Evolutionary conservation across 1,284 basidiomycete species (phyloP), one percentile per base, ranked within the genome.

Genomic region (Violaceomyces palustris): DNA sequence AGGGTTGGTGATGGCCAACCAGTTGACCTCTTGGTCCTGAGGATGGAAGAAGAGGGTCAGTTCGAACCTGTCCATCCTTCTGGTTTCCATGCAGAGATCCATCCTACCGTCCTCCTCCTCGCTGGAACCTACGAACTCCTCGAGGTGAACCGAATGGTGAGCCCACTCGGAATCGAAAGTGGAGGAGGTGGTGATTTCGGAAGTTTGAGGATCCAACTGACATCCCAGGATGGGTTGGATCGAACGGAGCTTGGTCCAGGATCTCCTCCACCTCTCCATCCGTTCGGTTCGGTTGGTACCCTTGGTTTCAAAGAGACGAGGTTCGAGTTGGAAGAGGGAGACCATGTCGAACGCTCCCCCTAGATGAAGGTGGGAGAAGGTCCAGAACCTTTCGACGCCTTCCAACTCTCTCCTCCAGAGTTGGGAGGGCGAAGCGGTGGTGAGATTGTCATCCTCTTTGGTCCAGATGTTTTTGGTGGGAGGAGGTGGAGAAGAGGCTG

Each of bases 301-400:
- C n/a, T n/a, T n/a, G n/a, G n/a, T n/a, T n/a, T n/a, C n/a, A n/a
- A n/a, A n/a, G 28, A 3, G 17, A 26, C 10, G 12, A 41, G 6
- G 10, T 12, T 28, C 17, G 23, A 27, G 18, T 14, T 34, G 24
- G 19, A 41, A 41, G 6, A 41, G 14, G 4, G 39, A 41, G 39
- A 41, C 32, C 31, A 41, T 34, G 25, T 41, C 39, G 32, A 41
- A 41, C 15, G 39, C 39, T 7, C 39, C 39, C 26, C 35, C 29
- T 21, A 33, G 39, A 14, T 31, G 24, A 6, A 8, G 18, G 21
- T 41, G 39, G 11, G 31, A 23, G 19, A 34, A 41, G 22, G 33
- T 22, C 39, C 39, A 41, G 26, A 41, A 35, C 4, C 39, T 15
- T 15, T 41, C 39, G 14, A 33, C 35, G 11, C 39, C 39, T 24